Evolutionary conservation across 1,139 yeast species (phyloP).

Genomic region (Geotrichum histeridarum): DNA sequence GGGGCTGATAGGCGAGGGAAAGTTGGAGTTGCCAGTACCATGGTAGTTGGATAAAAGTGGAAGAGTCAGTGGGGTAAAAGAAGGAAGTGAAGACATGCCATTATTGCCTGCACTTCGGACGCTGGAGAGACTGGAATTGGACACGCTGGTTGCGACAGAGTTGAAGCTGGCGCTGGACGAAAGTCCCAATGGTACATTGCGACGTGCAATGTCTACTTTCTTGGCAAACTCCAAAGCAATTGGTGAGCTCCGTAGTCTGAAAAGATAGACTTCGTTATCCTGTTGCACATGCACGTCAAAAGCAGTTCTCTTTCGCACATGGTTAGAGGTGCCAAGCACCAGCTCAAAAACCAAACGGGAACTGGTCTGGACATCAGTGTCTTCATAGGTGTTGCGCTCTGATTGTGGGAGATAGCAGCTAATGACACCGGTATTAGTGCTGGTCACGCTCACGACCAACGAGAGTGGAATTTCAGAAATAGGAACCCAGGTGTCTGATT

Average conservation of each 20-base stretch:
- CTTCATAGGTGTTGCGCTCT: conserved; percentile 3
- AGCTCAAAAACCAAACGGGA: background rate
- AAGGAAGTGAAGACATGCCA: background rate
- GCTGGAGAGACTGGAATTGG: background rate
- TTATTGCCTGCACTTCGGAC: background rate
- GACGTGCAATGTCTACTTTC: background rate
- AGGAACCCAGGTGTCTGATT: conserved; percentile 4
- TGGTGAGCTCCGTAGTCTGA: conserved; percentile 3
- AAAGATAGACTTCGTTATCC: conserved; percentile 7
- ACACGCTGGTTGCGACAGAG: no score
- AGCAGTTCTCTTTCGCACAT: conserved; percentile 1
- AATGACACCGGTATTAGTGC: conserved; percentile 3
- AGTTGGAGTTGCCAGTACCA: background rate
- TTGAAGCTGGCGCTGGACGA: no score
- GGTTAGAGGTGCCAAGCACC: conserved; percentile 1
- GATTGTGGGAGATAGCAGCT: conserved; percentile 6
- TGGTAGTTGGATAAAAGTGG: background rate
- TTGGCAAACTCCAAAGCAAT: conserved; percentile 7
- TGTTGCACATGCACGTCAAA: conserved; percentile 11
- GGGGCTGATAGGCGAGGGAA: no score
- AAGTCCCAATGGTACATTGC: background rate
- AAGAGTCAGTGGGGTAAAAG: background rate
- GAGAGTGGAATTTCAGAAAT: conserved; percentile 6
- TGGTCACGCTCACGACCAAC: background rate
- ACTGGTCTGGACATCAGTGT: background rate